A percentile compares a stretch with the other conserved stretches of the same genome.
Conservation (phyloP, 225 moss, liverwort and hornwort genomes). For the Pleurozium schreberi region DNA sequence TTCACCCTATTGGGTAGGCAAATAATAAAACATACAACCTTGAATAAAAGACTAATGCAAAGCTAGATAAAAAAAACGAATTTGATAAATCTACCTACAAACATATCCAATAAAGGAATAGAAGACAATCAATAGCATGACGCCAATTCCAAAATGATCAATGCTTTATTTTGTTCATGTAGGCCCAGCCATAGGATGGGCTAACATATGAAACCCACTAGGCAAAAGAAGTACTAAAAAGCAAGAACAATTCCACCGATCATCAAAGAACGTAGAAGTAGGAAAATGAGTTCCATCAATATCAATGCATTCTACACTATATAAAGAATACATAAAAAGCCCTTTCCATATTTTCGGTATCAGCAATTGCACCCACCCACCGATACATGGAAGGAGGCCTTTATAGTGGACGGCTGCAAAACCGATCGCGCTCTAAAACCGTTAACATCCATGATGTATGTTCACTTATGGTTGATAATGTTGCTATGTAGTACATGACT, state of each 20-base stretch:
- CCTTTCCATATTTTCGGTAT: not conserved
- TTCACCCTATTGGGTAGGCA: too few species aligned
- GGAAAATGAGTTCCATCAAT: not conserved
- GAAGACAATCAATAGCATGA: not conserved
- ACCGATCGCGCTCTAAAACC: too few species aligned
- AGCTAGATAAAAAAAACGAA: not conserved
- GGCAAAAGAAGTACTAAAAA: not conserved
- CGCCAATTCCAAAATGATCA: not conserved
- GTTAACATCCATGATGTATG: too few species aligned
- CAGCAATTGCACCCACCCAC: rapidly evolving
- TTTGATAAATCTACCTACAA: not conserved
- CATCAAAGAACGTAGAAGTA: rapidly evolving
- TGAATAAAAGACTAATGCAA: not conserved
- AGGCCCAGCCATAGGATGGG: rapidly evolving
- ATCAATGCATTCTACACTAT: not conserved
- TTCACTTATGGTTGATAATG: too few species aligned
- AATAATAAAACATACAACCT: too few species aligned
- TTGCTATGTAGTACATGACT: too few species aligned
- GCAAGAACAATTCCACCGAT: not conserved
- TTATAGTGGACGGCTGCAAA: too few species aligned
- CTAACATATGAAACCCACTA: rapidly evolving
- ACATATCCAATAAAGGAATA: not conserved
- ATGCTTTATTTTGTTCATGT: not conserved
- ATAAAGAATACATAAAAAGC: not conserved
- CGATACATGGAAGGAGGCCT: not conserved